Conservation (phyloP, 306 rosid species). For the Psophocarpus tetragonolobus region DNA sequence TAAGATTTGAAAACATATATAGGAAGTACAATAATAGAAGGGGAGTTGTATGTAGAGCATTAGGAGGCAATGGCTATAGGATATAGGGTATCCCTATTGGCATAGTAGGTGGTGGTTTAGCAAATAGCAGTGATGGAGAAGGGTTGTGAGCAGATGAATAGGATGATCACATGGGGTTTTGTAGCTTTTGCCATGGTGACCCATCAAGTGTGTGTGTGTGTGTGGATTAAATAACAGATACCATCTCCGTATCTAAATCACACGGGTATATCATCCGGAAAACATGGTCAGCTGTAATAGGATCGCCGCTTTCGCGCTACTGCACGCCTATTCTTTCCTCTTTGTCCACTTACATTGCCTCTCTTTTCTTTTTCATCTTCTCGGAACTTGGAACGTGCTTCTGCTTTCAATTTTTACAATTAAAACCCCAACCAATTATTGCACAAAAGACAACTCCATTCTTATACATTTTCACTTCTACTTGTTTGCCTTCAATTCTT, state of each 20-base stretch:
- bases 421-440: neutral
- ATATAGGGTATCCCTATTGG: neutral
- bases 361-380: neutral
- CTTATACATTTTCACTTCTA: too few species aligned
- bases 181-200: constrained; percentile 19
- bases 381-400: constrained; percentile 16
- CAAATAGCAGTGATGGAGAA: neutral
- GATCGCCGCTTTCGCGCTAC: constrained; percentile 38
- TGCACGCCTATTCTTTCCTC: neutral
- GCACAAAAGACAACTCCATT: neutral
- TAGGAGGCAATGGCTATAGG: neutral
- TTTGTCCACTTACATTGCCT: neutral
- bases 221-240: neutral
- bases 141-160: constrained; percentile 21
- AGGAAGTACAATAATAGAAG: neutral
- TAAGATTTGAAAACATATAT: neutral
- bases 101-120: neutral
- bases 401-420: neutral
- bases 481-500: too few species aligned
- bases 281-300: constrained; percentile 41
- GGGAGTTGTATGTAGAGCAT: neutral
- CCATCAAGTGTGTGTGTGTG: neutral
- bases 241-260: constrained; percentile 1
- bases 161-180: constrained; percentile 26
- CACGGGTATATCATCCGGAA: constrained; percentile 36